Evolutionary conservation across 192 early-diverging fungal species (phyloP).

Genomic region (Backusella mclennaniae): DNA sequence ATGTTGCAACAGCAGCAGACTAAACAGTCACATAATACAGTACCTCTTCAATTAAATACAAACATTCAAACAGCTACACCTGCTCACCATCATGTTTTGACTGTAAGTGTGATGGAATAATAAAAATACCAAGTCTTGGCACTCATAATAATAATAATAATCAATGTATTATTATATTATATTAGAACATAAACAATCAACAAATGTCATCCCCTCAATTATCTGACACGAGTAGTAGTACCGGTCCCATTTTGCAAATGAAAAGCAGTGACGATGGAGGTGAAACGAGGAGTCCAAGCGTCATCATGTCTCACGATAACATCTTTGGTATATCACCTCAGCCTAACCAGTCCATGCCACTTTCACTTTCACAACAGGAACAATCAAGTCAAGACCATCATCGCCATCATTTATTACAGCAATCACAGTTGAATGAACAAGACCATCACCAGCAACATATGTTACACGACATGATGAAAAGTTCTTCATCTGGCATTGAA

Average conservation of each 20-base stretch:
- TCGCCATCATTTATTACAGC: neutral
- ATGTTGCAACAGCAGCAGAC: neutral
- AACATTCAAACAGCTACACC: neutral
- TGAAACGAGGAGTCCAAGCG: neutral
- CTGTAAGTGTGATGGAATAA: neutral
- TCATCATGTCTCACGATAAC: neutral
- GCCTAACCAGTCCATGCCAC: neutral
- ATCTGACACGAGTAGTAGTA: neutral
- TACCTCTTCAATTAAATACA: neutral
- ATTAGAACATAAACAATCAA: neutral
- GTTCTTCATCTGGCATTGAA: conserved; percentile 11
- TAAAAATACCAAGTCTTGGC: neutral
- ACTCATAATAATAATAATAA: neutral
- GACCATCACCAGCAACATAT: neutral
- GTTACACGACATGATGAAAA: conserved; percentile 8
- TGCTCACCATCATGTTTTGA: neutral
- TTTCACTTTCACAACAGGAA: neutral
- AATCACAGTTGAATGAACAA: neutral
- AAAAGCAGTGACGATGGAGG: neutral
- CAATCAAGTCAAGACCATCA: neutral
- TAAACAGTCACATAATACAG: neutral
- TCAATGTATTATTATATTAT: neutral
- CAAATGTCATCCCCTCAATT: neutral
- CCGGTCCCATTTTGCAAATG: neutral
- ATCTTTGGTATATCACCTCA: neutral